Percentiles rank a stretch among this genome's conserved stretches.
phyloP scores from a whole-genome alignment of 1,284 basidiomycete genomes.

The Athelia psychrophila region DNA sequence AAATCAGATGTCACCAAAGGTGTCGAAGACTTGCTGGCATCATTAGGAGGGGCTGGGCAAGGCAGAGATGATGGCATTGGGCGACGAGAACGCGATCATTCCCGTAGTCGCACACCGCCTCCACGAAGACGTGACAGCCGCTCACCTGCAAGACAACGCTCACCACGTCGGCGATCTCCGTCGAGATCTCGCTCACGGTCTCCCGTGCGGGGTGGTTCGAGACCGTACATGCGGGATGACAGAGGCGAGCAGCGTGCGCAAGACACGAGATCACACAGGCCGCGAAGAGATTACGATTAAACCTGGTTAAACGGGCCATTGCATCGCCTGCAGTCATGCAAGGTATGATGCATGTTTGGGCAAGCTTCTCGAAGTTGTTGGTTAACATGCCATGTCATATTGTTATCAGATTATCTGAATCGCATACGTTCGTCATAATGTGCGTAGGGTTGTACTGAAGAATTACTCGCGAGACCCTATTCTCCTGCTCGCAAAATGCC shows the following conservation, averaged over 20 bases:
- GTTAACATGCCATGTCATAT: too few species aligned
- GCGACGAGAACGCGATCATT: conserved; percentile 15
- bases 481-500: too few species aligned
- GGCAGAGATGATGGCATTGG: conserved; percentile 18
- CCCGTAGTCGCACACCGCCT: conserved; percentile 12
- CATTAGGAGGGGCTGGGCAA: conserved; percentile 26
- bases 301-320: neutral
- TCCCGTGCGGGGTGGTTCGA: neutral
- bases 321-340: too few species aligned
- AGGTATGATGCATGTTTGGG: too few species aligned
- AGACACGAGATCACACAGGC: neutral
- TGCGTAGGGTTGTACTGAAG: too few species aligned
- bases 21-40: conserved; percentile 52
- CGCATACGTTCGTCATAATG: too few species aligned
- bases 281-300: conserved; percentile 1
- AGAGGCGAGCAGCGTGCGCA: neutral
- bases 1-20: conserved; percentile 41
- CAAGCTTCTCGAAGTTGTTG: too few species aligned
- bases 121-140: neutral
- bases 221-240: neutral
- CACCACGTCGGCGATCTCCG: neutral
- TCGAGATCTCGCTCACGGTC: neutral
- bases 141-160: neutral
- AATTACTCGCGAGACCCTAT: too few species aligned
- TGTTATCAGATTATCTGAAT: too few species aligned